phyloP scores from a whole-genome alignment of 805 yeast species.

The Helenozyma baotianmanensis region DNA sequence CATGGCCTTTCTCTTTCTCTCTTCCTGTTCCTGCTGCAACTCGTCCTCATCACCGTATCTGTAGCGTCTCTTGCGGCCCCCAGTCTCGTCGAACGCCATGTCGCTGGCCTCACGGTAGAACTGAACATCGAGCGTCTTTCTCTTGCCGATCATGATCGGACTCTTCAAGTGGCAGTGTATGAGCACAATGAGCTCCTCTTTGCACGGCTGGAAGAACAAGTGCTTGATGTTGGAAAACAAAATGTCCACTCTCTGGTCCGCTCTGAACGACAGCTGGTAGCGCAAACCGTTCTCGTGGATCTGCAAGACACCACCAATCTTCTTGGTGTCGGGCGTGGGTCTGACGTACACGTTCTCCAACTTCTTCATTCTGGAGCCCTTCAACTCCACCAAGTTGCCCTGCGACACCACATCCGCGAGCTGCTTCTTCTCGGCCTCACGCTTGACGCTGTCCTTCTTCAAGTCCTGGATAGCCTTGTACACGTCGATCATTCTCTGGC shows the following conservation, averaged over 20 bases:
- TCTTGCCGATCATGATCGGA: slow-evolving; percentile 93
- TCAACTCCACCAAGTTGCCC: slow-evolving; percentile 77
- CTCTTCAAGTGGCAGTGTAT: slow-evolving; percentile 89
- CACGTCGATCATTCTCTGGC: slow-evolving; percentile 85
- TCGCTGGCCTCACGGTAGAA: slow-evolving; percentile 96
- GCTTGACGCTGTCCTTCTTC: slow-evolving; percentile 85
- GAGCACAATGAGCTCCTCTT: slow-evolving; percentile 87
- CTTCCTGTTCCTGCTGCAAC: slow-evolving; percentile 97
- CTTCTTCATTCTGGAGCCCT: slow-evolving; percentile 79
- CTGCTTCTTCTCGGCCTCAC: slow-evolving; percentile 86
- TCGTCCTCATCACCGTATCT: slow-evolving; percentile 98
- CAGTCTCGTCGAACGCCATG: slow-evolving; percentile 94
- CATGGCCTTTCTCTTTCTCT: slow-evolving; percentile 84
- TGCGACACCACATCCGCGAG: slow-evolving; percentile 93
- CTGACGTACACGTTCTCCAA: slow-evolving; percentile 86
- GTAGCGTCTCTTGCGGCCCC: slow-evolving; percentile 81
- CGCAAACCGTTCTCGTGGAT: slow-evolving; percentile 96
- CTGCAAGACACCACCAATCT: slow-evolving; percentile 84
- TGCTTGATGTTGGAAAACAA: slow-evolving; percentile 89
- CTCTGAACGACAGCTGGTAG: slow-evolving; percentile 79
- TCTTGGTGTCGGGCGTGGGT: slow-evolving; percentile 96
- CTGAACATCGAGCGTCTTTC: slow-evolving; percentile 92
- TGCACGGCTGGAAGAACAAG: slow-evolving; percentile 91
- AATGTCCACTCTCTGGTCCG: slow-evolving; percentile 84
- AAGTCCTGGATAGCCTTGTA: slow-evolving; percentile 86